Evolutionary conservation across 106 monocot genomes (phyloP).

Genomic region (Allium sativum): DNA sequence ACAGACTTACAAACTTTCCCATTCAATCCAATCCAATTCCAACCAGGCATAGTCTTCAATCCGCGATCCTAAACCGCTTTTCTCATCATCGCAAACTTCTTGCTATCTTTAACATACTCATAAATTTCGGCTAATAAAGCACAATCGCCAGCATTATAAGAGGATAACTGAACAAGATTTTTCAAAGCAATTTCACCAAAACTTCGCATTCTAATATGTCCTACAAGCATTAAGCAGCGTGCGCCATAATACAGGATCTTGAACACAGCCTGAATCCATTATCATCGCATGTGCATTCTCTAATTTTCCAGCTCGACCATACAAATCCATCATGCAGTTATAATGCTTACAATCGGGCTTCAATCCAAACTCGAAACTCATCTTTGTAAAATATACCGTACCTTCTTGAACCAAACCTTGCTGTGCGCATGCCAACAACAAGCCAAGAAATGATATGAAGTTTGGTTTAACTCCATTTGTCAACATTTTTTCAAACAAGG

Average conservation of each 20-base stretch:
- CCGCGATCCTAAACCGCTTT: conserved; percentile 30
- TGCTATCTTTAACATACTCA: conserved; percentile 7
- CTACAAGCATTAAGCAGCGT: conserved; percentile 26
- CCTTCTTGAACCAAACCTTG: conserved; percentile 33
- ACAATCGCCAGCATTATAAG: conserved; percentile 28
- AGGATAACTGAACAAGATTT: conserved; percentile 20
- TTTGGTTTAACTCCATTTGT: conserved; percentile 17
- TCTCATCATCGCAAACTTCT: conserved; percentile 22
- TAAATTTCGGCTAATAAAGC: conserved; percentile 30
- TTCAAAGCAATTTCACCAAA: conserved; percentile 23
- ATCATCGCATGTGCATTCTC: conserved; percentile 16
- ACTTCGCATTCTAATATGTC: conserved; percentile 21
- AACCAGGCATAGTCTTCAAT: conserved; percentile 27
- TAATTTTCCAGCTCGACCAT: conserved; percentile 24
- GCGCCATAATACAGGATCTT: conserved; percentile 35
- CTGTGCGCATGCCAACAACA: conserved; percentile 31
- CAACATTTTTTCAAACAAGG: conserved; percentile 21
- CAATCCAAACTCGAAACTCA: conserved; percentile 16
- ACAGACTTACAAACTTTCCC: conserved; percentile 19
- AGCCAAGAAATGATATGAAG: conserved; percentile 24
- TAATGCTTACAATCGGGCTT: conserved; percentile 29
- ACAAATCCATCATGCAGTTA: conserved; percentile 28
- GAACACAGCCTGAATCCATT: conserved; percentile 1
- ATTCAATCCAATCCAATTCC: conserved; percentile 31
- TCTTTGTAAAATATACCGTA: conserved; percentile 11